Conservation (phyloP, 2,329 filamentous ascomycete genomes). For the Trichoderma koningiopsis region DNA sequence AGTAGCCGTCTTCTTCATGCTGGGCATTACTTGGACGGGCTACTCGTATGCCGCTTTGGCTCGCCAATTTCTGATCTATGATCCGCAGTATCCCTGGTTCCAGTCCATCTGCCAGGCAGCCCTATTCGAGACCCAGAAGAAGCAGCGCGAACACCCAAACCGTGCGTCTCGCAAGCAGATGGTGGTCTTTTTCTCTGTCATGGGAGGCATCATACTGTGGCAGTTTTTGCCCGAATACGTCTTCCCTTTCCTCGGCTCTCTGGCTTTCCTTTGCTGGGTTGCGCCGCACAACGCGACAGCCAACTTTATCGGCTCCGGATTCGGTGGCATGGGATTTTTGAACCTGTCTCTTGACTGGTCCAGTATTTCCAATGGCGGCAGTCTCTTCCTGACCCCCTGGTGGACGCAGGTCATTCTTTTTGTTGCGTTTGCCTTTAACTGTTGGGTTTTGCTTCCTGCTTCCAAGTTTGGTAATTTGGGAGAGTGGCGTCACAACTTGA, state of each 20-base stretch:
- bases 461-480: constrained; percentile 61
- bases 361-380: constrained; percentile 56
- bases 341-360: constrained; percentile 64
- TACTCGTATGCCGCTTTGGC: constrained; percentile 62
- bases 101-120: constrained; percentile 57
- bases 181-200: constrained; percentile 56
- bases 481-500: constrained; percentile 54
- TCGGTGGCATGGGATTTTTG: constrained; percentile 64
- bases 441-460: constrained; percentile 60
- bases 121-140: constrained; percentile 59
- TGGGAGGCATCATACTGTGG: constrained; percentile 59
- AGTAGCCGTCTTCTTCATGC: constrained; percentile 62
- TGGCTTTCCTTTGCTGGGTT: constrained; percentile 66
- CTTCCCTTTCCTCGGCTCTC: constrained; percentile 60
- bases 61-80: constrained; percentile 59
- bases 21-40: constrained; percentile 57
- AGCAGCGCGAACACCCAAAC: constrained; percentile 53
- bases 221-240: constrained; percentile 64
- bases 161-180: constrained; percentile 55
- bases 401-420: constrained; percentile 62
- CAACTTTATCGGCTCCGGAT: constrained; percentile 62
- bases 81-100: constrained; percentile 49
- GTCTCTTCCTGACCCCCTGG: constrained; percentile 58
- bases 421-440: constrained; percentile 55
- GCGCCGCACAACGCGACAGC: constrained; percentile 58